Evolutionary conservation across 1,139 yeast species (phyloP).

Genomic region (Spathaspora sp.): DNA sequence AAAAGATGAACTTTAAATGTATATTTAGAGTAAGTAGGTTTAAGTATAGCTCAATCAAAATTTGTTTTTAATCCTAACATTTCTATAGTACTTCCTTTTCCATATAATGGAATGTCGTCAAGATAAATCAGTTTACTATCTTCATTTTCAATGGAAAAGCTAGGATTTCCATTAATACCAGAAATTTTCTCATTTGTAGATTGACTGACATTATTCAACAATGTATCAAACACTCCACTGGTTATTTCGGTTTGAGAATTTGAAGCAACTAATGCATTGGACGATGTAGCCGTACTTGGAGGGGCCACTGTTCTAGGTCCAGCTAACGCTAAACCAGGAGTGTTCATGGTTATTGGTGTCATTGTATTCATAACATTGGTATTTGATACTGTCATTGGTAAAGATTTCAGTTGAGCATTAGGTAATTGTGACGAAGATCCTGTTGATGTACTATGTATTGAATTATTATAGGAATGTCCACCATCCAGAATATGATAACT

Average conservation of each 20-base stretch:
- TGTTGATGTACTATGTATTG: slow-evolving; percentile 11
- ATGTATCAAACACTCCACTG: slow-evolving; percentile 31
- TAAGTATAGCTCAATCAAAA: slow-evolving; percentile 14
- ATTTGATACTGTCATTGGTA: slow-evolving; percentile 12
- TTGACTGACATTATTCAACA: slow-evolving; percentile 28
- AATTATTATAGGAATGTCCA: slow-evolving; percentile 29
- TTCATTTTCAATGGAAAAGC: slow-evolving; percentile 9
- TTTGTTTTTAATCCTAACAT: slow-evolving; percentile 32
- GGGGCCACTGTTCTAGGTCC: slow-evolving; percentile 17
- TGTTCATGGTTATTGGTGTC: slow-evolving; percentile 22
- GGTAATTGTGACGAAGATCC: slow-evolving; percentile 5
- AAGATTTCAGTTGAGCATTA: slow-evolving; percentile 7
- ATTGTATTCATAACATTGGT: slow-evolving; percentile 14
- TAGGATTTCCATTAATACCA: slow-evolving; percentile 2
- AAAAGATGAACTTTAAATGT: slow-evolving; percentile 31
- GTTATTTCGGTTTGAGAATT: slow-evolving; percentile 23
- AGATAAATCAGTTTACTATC: slow-evolving; percentile 27
- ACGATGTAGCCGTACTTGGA: slow-evolving; percentile 9
- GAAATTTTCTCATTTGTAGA: slow-evolving; percentile 10
- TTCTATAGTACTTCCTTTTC: slow-evolving; percentile 42
- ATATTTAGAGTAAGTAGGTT: background rate
- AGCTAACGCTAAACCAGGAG: slow-evolving; percentile 18
- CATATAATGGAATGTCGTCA: slow-evolving; percentile 41
- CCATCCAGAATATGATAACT: slow-evolving; percentile 38
- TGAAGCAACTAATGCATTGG: slow-evolving; percentile 11